Conservation (phyloP, 2,329 filamentous ascomycete species). For the Neocatenulostroma microsporum region DNA sequence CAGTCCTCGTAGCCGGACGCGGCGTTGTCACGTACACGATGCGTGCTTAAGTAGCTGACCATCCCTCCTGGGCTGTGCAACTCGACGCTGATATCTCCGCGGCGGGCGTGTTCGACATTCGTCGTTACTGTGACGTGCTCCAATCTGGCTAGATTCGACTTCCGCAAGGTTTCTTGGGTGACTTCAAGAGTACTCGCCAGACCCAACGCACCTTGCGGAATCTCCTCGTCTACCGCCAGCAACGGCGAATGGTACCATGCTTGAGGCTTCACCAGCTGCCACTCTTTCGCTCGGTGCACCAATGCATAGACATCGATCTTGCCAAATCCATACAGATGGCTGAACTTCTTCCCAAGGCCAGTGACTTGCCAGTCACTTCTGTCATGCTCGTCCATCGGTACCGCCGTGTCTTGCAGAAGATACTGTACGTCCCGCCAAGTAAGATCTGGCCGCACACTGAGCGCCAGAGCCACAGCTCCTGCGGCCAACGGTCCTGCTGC, state of each 20-base stretch:
- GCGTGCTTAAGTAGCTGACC: constrained; percentile 72
- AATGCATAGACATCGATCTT: constrained; percentile 84
- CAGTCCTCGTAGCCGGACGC: constrained; percentile 75
- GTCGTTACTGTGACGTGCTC: constrained; percentile 97
- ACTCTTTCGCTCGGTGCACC: constrained; percentile 77
- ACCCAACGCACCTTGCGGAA: constrained; percentile 78
- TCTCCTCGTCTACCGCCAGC: constrained; percentile 76
- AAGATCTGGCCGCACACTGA: constrained; percentile 76
- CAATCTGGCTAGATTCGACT: constrained; percentile 74
- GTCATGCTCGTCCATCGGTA: constrained; percentile 71
- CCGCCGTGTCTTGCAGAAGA: constrained; percentile 73
- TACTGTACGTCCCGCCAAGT: constrained; percentile 95
- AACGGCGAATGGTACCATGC: constrained; percentile 91
- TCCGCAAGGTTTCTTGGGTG: constrained; percentile 68
- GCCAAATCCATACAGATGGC: constrained; percentile 91
- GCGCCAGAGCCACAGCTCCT: constrained; percentile 80
- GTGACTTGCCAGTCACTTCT: constrained; percentile 73
- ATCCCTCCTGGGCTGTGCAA: constrained; percentile 75
- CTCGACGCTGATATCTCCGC: constrained; percentile 89
- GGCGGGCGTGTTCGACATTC: constrained; percentile 81
- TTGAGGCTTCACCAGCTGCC: constrained; percentile 86
- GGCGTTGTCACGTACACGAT: constrained; percentile 61
- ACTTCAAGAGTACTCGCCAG: constrained; percentile 74
- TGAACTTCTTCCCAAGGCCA: constrained; percentile 73
- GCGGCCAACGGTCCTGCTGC: constrained; percentile 89